phyloP scores from a whole-genome alignment of 2,329 filamentous ascomycete species.

The Verticillium tricorpus region DNA sequence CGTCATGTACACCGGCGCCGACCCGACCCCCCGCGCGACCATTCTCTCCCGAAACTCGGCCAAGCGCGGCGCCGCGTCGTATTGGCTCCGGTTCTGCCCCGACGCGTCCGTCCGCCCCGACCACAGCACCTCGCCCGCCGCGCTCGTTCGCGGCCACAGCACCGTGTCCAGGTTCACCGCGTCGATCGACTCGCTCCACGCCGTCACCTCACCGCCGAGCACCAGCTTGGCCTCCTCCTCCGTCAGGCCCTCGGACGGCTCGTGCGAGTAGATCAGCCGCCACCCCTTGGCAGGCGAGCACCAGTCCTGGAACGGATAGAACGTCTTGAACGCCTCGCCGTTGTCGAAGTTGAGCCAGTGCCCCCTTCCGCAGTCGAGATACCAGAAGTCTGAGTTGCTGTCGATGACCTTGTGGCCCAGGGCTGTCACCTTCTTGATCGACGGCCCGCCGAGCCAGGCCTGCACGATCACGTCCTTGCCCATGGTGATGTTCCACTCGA shows the following conservation, averaged over 20 bases:
- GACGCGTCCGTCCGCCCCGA: slow-evolving; percentile 61
- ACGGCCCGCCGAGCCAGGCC: slow-evolving; percentile 65
- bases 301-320: slow-evolving; percentile 75
- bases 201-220: slow-evolving; percentile 74
- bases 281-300: slow-evolving; percentile 78
- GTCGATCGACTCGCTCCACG: slow-evolving; percentile 81
- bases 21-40: slow-evolving; percentile 61
- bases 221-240: slow-evolving; percentile 60
- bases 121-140: slow-evolving; percentile 78
- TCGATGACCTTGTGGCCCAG: slow-evolving; percentile 67
- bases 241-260: slow-evolving; percentile 64
- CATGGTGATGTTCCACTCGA: slow-evolving; percentile 72
- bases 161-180: slow-evolving; percentile 68
- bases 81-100: slow-evolving; percentile 66
- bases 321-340: slow-evolving; percentile 42
- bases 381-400: slow-evolving; percentile 77
- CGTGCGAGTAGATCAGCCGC: slow-evolving; percentile 75
- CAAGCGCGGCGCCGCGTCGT: slow-evolving; percentile 64
- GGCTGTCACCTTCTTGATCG: slow-evolving; percentile 55
- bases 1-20: slow-evolving; percentile 64
- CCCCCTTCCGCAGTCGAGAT: slow-evolving; percentile 79
- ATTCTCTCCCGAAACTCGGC: slow-evolving; percentile 74
- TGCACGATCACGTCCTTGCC: slow-evolving; percentile 71
- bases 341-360: slow-evolving; percentile 71
- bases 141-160: slow-evolving; percentile 72